Percentiles rank a stretch among this genome's conserved stretches.
Evolutionary conservation across 129 eudicot species (phyloP).

Genomic region (Flaveria ramosissima): DNA sequence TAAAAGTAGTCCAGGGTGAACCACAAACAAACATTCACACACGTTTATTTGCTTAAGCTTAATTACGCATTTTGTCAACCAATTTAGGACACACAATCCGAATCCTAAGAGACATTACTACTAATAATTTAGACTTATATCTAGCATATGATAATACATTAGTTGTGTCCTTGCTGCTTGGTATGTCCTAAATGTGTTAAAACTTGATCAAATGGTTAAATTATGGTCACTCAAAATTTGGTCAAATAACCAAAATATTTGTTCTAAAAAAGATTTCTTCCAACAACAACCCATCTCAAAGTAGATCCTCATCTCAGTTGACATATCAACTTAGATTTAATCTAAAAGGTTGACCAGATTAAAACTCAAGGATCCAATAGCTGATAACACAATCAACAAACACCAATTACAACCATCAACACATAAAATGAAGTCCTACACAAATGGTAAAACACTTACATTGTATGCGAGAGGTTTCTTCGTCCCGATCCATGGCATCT

Average conservation of each 20-base stretch:
- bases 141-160: neutral
- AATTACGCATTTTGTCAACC: neutral
- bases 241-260: conserved; percentile 4
- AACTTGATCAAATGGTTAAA: neutral
- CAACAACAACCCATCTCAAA: conserved; percentile 12
- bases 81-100: conserved; percentile 1
- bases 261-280: neutral
- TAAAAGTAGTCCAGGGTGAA: neutral
- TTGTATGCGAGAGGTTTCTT: conserved; percentile 94
- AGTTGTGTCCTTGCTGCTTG: neutral
- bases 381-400: conserved; percentile 14
- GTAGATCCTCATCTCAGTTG: conserved; percentile 10
- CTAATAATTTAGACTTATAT: neutral
- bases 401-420: conserved; percentile 3
- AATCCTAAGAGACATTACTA: neutral
- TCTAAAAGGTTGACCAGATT: conserved; percentile 8
- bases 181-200: neutral
- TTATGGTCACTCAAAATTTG: neutral
- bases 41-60: neutral
- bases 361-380: neutral
- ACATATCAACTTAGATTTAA: neutral
- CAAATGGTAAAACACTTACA: conserved; percentile 39
- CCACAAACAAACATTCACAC: neutral
- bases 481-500: conserved; percentile 90
- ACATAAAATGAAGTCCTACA: neutral